Evolutionary conservation across 176 grass and related monocot species (phyloP).

Genomic region (Paspalum notatum): DNA sequence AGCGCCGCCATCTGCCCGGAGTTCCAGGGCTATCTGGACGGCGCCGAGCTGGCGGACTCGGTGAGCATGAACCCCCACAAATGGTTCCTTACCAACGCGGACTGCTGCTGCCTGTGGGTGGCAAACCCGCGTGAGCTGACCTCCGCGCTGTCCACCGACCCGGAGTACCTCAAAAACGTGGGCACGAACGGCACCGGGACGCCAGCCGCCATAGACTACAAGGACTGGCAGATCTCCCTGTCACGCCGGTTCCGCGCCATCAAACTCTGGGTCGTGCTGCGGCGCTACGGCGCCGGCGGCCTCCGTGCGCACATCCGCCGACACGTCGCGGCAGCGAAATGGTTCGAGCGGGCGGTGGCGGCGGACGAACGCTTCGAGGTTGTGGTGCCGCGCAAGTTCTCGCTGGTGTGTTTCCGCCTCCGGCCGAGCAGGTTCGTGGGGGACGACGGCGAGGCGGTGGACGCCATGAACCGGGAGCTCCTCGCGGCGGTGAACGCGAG

Average conservation of each 20-base stretch:
- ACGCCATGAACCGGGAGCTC: slow-evolving; percentile 44
- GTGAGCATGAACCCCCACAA: slow-evolving; percentile 63
- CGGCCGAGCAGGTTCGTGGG: neutral
- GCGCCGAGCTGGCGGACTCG: slow-evolving; percentile 50
- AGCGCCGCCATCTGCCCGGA: slow-evolving; percentile 48
- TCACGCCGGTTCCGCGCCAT: slow-evolving; percentile 44
- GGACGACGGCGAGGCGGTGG: neutral
- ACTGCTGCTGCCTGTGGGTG: slow-evolving; percentile 56
- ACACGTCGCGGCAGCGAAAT: slow-evolving; percentile 46
- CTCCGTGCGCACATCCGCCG: slow-evolving; percentile 24
- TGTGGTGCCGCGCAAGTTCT: slow-evolving; percentile 38
- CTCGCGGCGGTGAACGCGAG: slow-evolving; percentile 49
- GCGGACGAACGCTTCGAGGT: slow-evolving; percentile 58
- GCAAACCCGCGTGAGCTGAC: neutral
- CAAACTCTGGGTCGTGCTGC: slow-evolving; percentile 50
- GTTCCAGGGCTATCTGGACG: slow-evolving; percentile 40
- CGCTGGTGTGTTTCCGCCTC: slow-evolving; percentile 52
- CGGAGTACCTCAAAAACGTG: slow-evolving; percentile 52
- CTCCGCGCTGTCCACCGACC: slow-evolving; percentile 41
- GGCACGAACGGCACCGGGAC: neutral
- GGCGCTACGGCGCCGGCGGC: slow-evolving; percentile 45
- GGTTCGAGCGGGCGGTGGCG: slow-evolving; percentile 46
- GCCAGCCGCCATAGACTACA: slow-evolving; percentile 42
- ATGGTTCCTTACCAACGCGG: slow-evolving; percentile 58
- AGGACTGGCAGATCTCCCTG: slow-evolving; percentile 61